Conservation (phyloP, 257 asterid species). For the Misopates orontium region DNA sequence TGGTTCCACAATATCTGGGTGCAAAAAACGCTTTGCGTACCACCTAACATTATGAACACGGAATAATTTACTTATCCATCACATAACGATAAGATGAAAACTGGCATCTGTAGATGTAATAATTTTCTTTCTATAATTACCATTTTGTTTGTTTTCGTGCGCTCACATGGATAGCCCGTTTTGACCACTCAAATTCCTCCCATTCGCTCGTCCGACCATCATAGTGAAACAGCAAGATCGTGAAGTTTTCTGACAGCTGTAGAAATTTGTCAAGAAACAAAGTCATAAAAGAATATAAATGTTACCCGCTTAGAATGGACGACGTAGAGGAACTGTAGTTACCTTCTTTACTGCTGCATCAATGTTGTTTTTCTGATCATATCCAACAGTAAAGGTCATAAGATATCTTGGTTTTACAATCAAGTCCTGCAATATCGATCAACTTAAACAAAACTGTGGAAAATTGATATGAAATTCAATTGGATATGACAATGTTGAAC, state of each 20-base stretch:
- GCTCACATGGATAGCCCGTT: slow-evolving; percentile 80
- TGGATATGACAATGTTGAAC: neutral
- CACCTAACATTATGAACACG: slow-evolving; percentile 57
- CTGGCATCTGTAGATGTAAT: neutral
- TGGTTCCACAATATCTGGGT: slow-evolving; percentile 83
- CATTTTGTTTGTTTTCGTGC: slow-evolving; percentile 81
- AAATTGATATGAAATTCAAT: slow-evolving; percentile 8
- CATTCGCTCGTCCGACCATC: slow-evolving; percentile 89
- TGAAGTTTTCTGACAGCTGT: slow-evolving; percentile 90
- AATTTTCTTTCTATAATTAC: slow-evolving; percentile 34
- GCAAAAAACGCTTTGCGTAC: slow-evolving; percentile 93
- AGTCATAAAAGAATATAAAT: slow-evolving; percentile 11
- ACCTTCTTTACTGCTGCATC: slow-evolving; percentile 90
- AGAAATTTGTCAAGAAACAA: slow-evolving; percentile 30
- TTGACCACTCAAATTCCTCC: slow-evolving; percentile 95
- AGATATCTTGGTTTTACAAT: slow-evolving; percentile 81
- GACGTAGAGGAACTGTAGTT: slow-evolving; percentile 1
- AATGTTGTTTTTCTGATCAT: slow-evolving; percentile 72
- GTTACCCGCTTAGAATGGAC: neutral
- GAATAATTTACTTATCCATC: neutral
- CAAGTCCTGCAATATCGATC: slow-evolving; percentile 55
- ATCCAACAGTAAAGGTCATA: slow-evolving; percentile 83
- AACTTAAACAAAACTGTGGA: slow-evolving; percentile 13
- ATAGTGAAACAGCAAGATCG: slow-evolving; percentile 80
- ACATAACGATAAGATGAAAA: neutral